A percentile compares a stretch with the other conserved stretches of the same genome.
Evolutionary conservation across 495 filamentous ascomycete species (phyloP).

Genomic region (Podospora pseudopauciseta): DNA sequence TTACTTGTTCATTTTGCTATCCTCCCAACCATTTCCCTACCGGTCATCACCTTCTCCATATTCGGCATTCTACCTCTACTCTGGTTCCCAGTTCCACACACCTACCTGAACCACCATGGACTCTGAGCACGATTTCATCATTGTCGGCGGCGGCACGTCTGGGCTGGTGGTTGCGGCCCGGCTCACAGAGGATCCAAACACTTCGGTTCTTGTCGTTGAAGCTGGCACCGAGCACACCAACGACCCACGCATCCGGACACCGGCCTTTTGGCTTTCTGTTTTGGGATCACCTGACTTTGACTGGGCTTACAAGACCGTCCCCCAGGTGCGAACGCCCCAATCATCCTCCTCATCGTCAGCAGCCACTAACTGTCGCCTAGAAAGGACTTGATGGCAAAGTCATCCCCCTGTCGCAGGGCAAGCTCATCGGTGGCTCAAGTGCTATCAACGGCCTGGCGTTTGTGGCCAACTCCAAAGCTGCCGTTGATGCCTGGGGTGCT

Average conservation of each 20-base stretch:
- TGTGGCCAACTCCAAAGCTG: slow-evolving; percentile 6
- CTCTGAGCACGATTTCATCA: slow-evolving; percentile 37
- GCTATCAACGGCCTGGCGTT: slow-evolving; percentile 1
- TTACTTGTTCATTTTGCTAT: too few relatives aligned
- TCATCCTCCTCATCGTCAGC: not conserved
- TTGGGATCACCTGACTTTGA: slow-evolving; percentile 3
- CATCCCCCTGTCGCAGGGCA: slow-evolving; percentile 5
- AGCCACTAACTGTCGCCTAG: not conserved
- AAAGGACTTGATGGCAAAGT: not conserved
- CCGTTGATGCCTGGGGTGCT: slow-evolving; percentile 9
- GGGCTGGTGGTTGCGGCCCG: slow-evolving; percentile 48
- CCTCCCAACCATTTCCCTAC: too few relatives aligned
- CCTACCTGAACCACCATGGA: not conserved
- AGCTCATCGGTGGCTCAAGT: slow-evolving; percentile 2
- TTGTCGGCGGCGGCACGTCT: slow-evolving; percentile 48
- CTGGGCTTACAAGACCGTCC: not conserved
- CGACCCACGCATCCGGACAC: slow-evolving; percentile 33
- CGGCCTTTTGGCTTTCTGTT: slow-evolving; percentile 37
- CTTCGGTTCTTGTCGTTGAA: slow-evolving; percentile 47
- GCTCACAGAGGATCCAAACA: slow-evolving; percentile 42
- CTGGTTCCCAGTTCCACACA: too few relatives aligned
- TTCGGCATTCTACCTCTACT: too few relatives aligned
- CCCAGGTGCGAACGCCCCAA: not conserved
- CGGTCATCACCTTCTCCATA: too few relatives aligned
- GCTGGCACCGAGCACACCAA: slow-evolving; percentile 44